Conservation (phyloP, 768 basidiomycete genomes). For the Lactifluus subvellereus region DNA sequence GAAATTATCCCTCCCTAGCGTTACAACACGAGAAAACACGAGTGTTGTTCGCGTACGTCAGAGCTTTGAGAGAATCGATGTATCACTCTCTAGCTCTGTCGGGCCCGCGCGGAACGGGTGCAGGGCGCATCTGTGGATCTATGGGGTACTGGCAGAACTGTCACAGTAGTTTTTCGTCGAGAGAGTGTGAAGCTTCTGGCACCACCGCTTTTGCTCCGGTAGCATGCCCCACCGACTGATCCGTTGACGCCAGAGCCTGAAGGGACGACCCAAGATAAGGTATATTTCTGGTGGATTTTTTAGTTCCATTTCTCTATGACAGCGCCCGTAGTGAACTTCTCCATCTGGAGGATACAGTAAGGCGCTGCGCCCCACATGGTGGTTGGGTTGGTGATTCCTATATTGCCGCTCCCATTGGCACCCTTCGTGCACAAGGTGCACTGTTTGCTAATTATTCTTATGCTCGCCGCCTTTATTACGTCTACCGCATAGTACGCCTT, state of each 20-base stretch:
- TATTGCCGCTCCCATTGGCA: conserved; percentile 43
- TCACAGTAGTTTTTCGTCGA: conserved; percentile 10
- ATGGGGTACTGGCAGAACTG: no score
- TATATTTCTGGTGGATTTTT: conserved; percentile 50
- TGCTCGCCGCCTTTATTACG: conserved; percentile 36
- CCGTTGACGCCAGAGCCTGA: background rate
- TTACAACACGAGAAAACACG: no score
- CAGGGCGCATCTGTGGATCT: no score
- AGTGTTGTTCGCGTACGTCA: no score
- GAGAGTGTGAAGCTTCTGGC: conserved; percentile 16
- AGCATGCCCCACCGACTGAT: background rate
- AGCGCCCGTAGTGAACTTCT: conserved; percentile 43
- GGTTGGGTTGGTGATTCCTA: conserved; percentile 36
- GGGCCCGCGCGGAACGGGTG: no score
- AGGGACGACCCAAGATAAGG: conserved; percentile 23
- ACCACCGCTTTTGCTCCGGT: conserved; percentile 17
- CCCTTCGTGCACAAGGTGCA: conserved; percentile 58
- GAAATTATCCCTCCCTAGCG: no score
- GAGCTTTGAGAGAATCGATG: no score
- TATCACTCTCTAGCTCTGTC: no score
- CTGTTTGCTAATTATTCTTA: conserved; percentile 32
- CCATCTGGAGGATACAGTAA: conserved; percentile 31
- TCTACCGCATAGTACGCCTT: conserved; percentile 38
- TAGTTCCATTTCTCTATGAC: conserved; percentile 53
- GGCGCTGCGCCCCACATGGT: conserved; percentile 52